phyloP scores from a whole-genome alignment of 306 rosid genomes.

The Pterocarpus macrocarpus region DNA sequence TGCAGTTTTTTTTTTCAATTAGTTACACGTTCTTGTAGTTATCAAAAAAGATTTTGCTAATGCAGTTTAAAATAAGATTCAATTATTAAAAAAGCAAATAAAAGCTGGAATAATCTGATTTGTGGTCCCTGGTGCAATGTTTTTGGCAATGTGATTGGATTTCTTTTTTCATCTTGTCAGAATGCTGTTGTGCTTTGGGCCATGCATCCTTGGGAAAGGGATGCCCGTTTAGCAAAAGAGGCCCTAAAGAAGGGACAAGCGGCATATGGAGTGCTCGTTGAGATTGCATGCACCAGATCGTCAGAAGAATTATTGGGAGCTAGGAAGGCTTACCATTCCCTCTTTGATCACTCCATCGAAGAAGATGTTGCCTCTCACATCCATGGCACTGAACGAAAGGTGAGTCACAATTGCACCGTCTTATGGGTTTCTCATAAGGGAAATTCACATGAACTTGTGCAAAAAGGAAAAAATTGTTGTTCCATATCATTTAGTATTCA shows the following conservation, averaged over 20 bases:
- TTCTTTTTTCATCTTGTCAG: constrained; percentile 44
- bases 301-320: constrained; percentile 88
- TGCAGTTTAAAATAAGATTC: not conserved
- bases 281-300: constrained; percentile 88
- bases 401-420: constrained; percentile 12
- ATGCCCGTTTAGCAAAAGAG: constrained; percentile 81
- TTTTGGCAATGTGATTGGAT: no score
- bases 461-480: no score
- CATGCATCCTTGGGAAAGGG: constrained; percentile 99
- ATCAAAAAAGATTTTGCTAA: not conserved
- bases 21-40: no score
- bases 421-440: not conserved
- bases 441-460: no score
- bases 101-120: not conserved
- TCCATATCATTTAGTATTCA: no score
- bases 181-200: constrained; percentile 85
- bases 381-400: constrained; percentile 73
- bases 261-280: constrained; percentile 65
- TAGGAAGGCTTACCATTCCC: constrained; percentile 91
- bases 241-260: constrained; percentile 72
- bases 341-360: constrained; percentile 91
- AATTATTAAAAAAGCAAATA: not conserved
- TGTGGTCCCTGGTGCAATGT: constrained; percentile 1
- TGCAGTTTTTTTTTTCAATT: not conserved
- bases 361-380: constrained; percentile 83